Base-by-base conservation (phyloP, 1,284 basidiomycete genomes). In the Heliocybe sulcata region DNA sequence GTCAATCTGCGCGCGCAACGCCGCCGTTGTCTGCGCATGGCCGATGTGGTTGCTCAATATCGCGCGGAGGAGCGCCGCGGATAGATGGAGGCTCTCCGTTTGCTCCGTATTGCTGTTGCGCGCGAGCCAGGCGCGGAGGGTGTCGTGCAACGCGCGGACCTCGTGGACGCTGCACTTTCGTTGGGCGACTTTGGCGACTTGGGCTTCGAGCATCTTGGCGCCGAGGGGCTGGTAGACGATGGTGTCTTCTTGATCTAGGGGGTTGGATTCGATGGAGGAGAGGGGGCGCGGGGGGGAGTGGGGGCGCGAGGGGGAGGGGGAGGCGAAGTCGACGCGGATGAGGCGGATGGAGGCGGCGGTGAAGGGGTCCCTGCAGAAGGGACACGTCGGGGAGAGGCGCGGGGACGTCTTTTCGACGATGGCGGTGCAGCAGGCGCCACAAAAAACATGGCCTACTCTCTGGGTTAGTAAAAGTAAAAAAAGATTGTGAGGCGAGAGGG, bases 161-260 rank as follows among this genome's bases (percentile, higher is more conserved):
- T 90, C 87, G 68, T 90, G 87, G 56, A 90, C 87, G 26, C 86
- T 88, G 71, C 85, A 89, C 76, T 87, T 89, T 80, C 87, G 87
- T n/a, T 81, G 79, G 29, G 87, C 88, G 61, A 90, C 83, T 64
- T 79, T 80, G 56, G 83, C 83, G 56, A 90, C 86, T 69, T 81
- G 87, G 70, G 82, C 81, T 70, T 90, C 88, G 54, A 90, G 75
- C 60, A 14, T 20, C 27, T 29, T 49, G 4, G 16, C 79, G 72
- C 45, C 82, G 80, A 56, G 80, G 64, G 79, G 72, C 59, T 77
- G 65, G 58, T 79, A 74, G 45, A 71, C 66, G 23, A 77, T 68
- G 58, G 61, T 58, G 48, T 64, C 58, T 38, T 63, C 61, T 53
- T 68, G 57, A 64, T 62, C 53, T 63, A 59, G 52, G 67, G 69